Percentiles rank a stretch among this genome's conserved stretches.
Evolutionary conservation across 176 grass and related monocot species (phyloP).

Genomic region (Bolboschoenus planiculmis): DNA sequence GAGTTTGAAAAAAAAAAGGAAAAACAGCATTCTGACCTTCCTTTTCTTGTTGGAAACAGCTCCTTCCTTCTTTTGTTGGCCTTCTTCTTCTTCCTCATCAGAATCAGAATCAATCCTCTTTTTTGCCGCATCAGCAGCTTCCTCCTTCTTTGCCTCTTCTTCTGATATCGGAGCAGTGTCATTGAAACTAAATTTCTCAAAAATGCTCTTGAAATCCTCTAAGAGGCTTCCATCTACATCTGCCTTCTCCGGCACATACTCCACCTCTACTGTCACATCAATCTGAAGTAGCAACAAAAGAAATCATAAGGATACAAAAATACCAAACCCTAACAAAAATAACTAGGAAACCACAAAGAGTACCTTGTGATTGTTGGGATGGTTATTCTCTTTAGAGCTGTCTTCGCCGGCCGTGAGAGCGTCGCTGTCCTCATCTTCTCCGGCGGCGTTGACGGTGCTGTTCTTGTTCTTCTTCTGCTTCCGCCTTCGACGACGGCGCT

Average conservation of each 20-base stretch:
- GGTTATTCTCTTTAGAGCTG: conserved; percentile 14
- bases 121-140: conserved; percentile 32
- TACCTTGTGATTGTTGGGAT: conserved; percentile 24
- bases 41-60: conserved; percentile 85
- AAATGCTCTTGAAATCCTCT: conserved; percentile 63
- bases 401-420: background rate
- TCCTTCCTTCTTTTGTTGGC: conserved; percentile 71
- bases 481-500: conserved; percentile 36
- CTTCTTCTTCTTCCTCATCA: conserved; percentile 56
- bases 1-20: background rate
- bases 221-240: conserved; percentile 59
- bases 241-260: conserved; percentile 79
- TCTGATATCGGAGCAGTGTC: conserved; percentile 34
- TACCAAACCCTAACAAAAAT: conserved; percentile 5
- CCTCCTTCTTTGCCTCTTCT: conserved; percentile 59
- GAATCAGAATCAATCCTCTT: conserved; percentile 52
- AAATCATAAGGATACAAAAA: background rate
- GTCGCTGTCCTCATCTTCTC: conserved; percentile 14
- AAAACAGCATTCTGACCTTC: conserved; percentile 33
- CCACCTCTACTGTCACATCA: conserved; percentile 63
- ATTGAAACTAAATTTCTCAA: conserved; percentile 89
- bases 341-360: background rate
- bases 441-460: background rate
- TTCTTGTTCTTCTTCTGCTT: conserved; percentile 42
- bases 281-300: background rate